Percentiles rank a stretch among this genome's conserved stretches.
Conservation (phyloP, 352 stramenopile species). For the Pythium oligandrum region DNA sequence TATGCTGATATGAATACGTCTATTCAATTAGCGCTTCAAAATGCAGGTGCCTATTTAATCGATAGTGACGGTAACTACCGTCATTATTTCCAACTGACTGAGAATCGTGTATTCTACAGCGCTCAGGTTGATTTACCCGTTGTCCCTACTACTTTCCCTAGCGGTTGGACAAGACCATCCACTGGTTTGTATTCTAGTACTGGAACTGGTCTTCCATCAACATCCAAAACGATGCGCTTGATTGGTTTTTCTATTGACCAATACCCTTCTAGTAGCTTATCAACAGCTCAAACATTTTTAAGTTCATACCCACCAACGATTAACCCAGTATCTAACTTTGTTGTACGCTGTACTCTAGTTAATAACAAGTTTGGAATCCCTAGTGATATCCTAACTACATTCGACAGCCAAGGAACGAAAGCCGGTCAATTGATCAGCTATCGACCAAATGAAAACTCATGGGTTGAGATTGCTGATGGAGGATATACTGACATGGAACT, state of each 20-base stretch:
- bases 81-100: constrained; percentile 15
- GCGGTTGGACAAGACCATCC: constrained; percentile 13
- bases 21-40: constrained; percentile 15
- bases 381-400: constrained; percentile 4
- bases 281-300: constrained; percentile 2
- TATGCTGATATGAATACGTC: constrained; percentile 17
- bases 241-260: constrained; percentile 4
- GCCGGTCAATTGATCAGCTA: constrained; percentile 4
- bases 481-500: constrained; percentile 4
- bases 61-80: constrained; percentile 14
- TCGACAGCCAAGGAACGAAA: constrained; percentile 2
- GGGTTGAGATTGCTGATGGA: neutral
- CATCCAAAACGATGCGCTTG: neutral
- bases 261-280: constrained; percentile 4
- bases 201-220: constrained; percentile 21
- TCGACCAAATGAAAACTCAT: constrained; percentile 5
- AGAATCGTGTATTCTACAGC: constrained; percentile 19
- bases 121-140: constrained; percentile 11
- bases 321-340: neutral
- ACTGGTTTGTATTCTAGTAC: constrained; percentile 16
- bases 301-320: neutral
- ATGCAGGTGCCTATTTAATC: constrained; percentile 20
- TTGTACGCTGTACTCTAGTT: constrained; percentile 5
- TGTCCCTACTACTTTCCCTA: constrained; percentile 9
- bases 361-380: constrained; percentile 6